Conservation (phyloP, 179 eudicot genomes). For the Drosera spatulata region DNA sequence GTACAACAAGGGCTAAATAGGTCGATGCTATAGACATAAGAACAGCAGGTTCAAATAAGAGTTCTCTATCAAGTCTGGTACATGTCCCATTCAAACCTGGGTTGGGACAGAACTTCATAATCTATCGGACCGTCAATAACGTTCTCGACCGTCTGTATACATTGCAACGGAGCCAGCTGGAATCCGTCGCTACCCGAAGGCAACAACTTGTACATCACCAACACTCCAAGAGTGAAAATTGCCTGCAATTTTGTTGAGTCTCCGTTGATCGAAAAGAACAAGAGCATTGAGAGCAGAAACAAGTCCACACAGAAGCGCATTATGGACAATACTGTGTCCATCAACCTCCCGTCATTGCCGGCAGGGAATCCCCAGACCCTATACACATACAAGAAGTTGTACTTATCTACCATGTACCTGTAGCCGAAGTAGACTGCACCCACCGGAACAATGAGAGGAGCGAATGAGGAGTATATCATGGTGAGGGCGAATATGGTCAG, state of each 20-base stretch:
- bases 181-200: conserved; percentile 60
- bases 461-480: conserved; percentile 77
- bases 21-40: conserved; percentile 1
- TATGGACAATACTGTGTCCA: conserved; percentile 75
- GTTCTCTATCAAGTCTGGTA: conserved; percentile 18
- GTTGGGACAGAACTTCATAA: conserved; percentile 84
- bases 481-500: conserved; percentile 95
- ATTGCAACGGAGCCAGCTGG: conserved; percentile 65
- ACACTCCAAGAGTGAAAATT: conserved; percentile 69
- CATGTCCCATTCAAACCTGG: conserved; percentile 89
- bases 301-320: conserved; percentile 94
- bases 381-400: conserved; percentile 93
- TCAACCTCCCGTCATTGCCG: conserved; percentile 85
- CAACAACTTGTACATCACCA: conserved; percentile 73
- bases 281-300: conserved; percentile 74
- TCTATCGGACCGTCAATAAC: conserved; percentile 71
- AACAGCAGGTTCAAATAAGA: conserved; percentile 11
- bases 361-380: conserved; percentile 96
- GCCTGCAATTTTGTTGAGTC: conserved; percentile 93
- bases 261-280: conserved; percentile 84
- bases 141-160: conserved; percentile 64
- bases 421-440: conserved; percentile 92
- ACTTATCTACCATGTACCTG: conserved; percentile 88
- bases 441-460: conserved; percentile 92
- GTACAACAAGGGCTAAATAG: no score